These are phyloP conservation scores for Botryotinia convoluta DNA, from an alignment of 2,329 filamentous ascomycete genomes.

Conservation along the genomic window DNA sequence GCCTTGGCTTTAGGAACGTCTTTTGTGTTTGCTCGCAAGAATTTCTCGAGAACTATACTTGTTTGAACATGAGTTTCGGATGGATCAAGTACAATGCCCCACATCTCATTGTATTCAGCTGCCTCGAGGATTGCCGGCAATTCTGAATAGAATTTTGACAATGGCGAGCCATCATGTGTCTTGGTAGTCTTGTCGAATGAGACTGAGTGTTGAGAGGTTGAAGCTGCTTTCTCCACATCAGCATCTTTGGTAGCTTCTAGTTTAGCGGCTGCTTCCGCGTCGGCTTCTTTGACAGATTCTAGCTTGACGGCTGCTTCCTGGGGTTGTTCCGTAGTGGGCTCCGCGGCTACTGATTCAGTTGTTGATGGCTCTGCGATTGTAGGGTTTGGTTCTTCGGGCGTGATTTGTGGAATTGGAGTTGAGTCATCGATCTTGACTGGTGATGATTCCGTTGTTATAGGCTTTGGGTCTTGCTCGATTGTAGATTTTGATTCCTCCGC, in stretches of 20 bases:
- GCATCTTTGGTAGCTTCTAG: constrained; percentile 12
- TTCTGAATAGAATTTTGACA: constrained; percentile 56
- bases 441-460: not conserved
- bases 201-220: constrained; percentile 7
- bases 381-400: constrained; percentile 5
- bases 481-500: not conserved
- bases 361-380: constrained; percentile 1
- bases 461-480: not conserved
- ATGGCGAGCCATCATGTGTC: constrained; percentile 33
- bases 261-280: constrained; percentile 13
- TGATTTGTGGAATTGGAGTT: not conserved
- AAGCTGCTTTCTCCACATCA: not conserved
- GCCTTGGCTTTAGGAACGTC: constrained; percentile 70
- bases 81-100: constrained; percentile 67
- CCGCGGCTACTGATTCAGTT: not conserved
- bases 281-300: constrained; percentile 7
- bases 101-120: constrained; percentile 73
- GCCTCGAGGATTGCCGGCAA: constrained; percentile 57
- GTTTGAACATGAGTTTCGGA: constrained; percentile 62
- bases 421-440: not conserved
- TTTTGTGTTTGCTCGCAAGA: constrained; percentile 82
- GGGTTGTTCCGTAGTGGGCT: not conserved
- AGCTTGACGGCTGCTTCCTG: constrained; percentile 4
- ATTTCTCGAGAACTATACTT: constrained; percentile 86
- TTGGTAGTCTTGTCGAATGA: constrained; percentile 19